Evolutionary conservation across 805 yeast species (phyloP).

Genomic region (Yamadazyma endophytica): DNA sequence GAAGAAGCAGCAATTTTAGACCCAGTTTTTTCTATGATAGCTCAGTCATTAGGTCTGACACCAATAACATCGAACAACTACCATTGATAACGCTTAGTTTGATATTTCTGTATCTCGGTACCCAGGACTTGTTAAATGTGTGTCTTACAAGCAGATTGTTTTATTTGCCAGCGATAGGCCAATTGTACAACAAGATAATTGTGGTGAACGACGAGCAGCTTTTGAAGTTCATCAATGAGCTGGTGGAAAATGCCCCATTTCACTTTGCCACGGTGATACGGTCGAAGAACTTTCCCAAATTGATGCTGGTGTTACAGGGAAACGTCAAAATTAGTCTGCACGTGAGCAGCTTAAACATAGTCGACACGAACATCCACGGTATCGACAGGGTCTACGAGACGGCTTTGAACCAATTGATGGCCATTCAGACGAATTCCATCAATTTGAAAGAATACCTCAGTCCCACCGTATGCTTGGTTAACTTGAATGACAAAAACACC

Average conservation of each 20-base stretch:
- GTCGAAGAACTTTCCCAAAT: constrained; percentile 6
- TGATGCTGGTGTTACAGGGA: constrained; percentile 10
- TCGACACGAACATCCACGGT: too few species aligned
- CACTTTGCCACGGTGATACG: constrained; percentile 18
- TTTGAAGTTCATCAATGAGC: constrained; percentile 1
- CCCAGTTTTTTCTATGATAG: constrained; percentile 10
- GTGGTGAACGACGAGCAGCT: constrained; percentile 9
- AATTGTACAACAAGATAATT: constrained; percentile 19
- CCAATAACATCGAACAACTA: constrained; percentile 13
- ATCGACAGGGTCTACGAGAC: too few species aligned
- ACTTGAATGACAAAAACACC: constrained; percentile 1
- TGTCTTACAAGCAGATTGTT: constrained; percentile 17
- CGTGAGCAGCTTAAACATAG: too few species aligned
- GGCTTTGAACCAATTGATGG: too few species aligned
- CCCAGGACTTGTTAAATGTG: constrained; percentile 18
- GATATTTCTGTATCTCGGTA: constrained; percentile 17
- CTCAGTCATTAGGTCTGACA: constrained; percentile 1
- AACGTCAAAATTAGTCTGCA: too few species aligned
- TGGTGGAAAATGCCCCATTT: constrained; percentile 2
- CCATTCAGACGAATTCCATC: too few species aligned
- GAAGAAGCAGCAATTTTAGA: constrained; percentile 12
- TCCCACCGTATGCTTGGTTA: constrained; percentile 2
- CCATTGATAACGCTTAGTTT: constrained; percentile 15
- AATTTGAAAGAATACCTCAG: constrained; percentile 1
- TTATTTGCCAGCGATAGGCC: constrained; percentile 22